Conservation (phyloP, 106 monocot species). For the Allium cepa region DNA sequence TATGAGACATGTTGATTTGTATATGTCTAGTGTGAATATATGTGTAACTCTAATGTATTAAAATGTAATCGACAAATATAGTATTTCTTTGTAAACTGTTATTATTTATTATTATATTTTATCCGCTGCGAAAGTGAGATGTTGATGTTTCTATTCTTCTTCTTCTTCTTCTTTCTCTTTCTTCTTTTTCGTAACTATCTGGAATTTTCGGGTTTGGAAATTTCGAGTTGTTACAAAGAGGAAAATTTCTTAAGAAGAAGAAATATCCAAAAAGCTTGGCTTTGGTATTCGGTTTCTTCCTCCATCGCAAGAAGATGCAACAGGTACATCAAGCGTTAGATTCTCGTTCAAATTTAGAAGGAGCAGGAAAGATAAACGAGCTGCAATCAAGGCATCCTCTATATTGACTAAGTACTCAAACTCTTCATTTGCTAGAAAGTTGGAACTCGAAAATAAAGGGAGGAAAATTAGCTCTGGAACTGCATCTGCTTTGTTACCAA, state of each 20-base stretch:
- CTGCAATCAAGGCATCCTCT: conserved; percentile 82
- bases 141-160: no score
- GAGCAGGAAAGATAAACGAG: conserved; percentile 64
- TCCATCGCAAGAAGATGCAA: conserved; percentile 58
- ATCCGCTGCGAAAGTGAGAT: no score
- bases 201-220: no score
- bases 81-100: no score
- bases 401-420: conserved; percentile 47
- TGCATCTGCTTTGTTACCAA: conserved; percentile 51
- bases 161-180: no score
- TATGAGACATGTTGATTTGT: no score
- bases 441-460: conserved; percentile 57
- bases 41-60: no score
- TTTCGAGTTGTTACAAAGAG: no score
- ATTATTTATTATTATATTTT: no score
- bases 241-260: conserved; percentile 73
- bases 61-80: no score
- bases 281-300: conserved; percentile 81
- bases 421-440: conserved; percentile 15
- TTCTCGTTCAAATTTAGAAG: conserved; percentile 75
- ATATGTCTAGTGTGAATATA: no score
- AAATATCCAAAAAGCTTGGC: conserved; percentile 57
- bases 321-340: conserved; percentile 37
- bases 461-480: conserved; percentile 53
- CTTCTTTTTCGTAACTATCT: no score